phyloP scores from a whole-genome alignment of 768 basidiomycete genomes.

The Kwoniella dendrophila region DNA sequence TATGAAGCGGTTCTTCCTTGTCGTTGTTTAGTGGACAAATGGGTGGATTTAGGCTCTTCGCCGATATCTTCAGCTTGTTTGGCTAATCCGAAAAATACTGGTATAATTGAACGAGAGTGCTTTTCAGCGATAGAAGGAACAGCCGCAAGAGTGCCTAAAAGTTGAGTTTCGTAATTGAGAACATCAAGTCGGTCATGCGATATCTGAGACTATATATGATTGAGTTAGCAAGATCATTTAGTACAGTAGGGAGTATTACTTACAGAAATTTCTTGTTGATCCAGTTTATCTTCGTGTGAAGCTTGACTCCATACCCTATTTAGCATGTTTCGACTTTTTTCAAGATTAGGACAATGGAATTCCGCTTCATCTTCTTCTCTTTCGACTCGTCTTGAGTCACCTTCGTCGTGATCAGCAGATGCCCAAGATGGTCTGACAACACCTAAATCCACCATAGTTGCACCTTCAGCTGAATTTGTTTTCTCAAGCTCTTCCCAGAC shows the following conservation, averaged over 20 bases:
- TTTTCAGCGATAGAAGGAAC: constrained; percentile 75
- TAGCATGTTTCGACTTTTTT: constrained; percentile 25
- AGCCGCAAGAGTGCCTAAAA: constrained; percentile 71
- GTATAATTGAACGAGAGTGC: constrained; percentile 83
- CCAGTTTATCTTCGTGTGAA: constrained; percentile 38
- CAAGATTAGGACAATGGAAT: constrained; percentile 54
- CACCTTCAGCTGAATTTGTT: constrained; percentile 29
- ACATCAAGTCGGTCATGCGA: constrained; percentile 67
- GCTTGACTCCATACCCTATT: constrained; percentile 26
- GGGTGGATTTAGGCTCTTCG: constrained; percentile 32
- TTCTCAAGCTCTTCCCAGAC: constrained; percentile 67
- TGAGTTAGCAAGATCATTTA: too few relatives aligned
- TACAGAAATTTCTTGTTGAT: constrained; percentile 61
- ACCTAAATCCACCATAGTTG: constrained; percentile 32
- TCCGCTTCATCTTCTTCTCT: constrained; percentile 48
- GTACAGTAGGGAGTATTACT: too few relatives aligned
- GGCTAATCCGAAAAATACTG: constrained; percentile 68
- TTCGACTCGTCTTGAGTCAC: background rate
- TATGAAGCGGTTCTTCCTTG: constrained; percentile 65
- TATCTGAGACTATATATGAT: constrained; percentile 57
- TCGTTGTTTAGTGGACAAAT: constrained; percentile 40
- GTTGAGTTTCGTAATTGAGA: constrained; percentile 75
- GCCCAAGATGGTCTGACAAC: constrained; percentile 35
- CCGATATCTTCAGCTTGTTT: constrained; percentile 35
- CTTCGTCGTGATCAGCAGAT: background rate